phyloP scores from a whole-genome alignment of 768 basidiomycete species.

The Mycena sanguinolenta region DNA sequence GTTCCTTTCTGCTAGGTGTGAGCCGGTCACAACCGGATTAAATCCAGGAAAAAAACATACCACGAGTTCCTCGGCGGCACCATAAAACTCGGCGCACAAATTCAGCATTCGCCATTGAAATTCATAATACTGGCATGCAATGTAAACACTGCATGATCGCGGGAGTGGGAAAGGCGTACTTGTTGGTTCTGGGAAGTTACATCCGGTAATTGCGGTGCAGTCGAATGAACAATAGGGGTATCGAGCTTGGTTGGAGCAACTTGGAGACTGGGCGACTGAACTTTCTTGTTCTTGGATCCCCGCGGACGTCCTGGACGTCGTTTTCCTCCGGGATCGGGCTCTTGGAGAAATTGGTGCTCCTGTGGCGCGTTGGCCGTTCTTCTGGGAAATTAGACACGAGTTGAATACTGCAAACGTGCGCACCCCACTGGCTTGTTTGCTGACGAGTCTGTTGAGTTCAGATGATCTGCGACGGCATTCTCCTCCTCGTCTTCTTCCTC shows the following conservation, averaged over 20 bases:
- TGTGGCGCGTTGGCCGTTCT: slow-evolving; percentile 20
- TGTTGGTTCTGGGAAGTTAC: slow-evolving; percentile 40
- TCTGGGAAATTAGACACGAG: neutral
- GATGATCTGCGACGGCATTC: slow-evolving; percentile 78
- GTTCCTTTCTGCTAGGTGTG: slow-evolving; percentile 61
- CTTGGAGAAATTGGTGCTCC: slow-evolving; percentile 43
- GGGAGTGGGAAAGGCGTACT: slow-evolving; percentile 2
- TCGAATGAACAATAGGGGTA: slow-evolving; percentile 19
- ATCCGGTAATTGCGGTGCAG: slow-evolving; percentile 57
- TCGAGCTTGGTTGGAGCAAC: slow-evolving; percentile 8
- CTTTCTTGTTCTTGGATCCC: slow-evolving; percentile 82
- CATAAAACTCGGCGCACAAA: slow-evolving; percentile 88
- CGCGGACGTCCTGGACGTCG: slow-evolving; percentile 84
- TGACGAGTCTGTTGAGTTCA: slow-evolving; percentile 59
- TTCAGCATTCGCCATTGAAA: slow-evolving; percentile 90
- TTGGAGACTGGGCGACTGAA: slow-evolving; percentile 40
- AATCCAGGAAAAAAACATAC: slow-evolving; percentile 60
- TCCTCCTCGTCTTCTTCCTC: slow-evolving; percentile 84
- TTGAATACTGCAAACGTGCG: slow-evolving; percentile 14
- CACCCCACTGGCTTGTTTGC: slow-evolving; percentile 49
- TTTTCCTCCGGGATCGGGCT: slow-evolving; percentile 60
- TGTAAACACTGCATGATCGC: neutral
- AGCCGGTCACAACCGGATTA: slow-evolving; percentile 18
- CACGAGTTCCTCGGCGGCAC: slow-evolving; percentile 86
- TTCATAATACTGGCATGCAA: slow-evolving; percentile 69